Base-by-base conservation (phyloP, 108 stramenopile species). In the Pseudonitzschia multiseries region DNA sequence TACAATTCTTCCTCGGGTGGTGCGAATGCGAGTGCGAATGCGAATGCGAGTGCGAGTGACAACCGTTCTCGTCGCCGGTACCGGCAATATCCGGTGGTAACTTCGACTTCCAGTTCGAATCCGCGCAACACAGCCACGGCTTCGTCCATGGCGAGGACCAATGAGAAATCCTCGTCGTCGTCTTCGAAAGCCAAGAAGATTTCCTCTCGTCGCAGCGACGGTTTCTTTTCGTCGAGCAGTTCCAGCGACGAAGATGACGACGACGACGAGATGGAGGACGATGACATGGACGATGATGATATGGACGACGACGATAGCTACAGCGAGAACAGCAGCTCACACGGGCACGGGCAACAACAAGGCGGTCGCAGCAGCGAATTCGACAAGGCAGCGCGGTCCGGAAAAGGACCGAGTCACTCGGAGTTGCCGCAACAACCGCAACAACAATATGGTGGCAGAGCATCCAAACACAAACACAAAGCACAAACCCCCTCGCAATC, bases 311-410 rank as follows among this genome's bases (percentile, higher is more conserved):
- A 44, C 26, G 46, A 21, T 18, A 52, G 60, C 46, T 15, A 28
- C 29, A 33, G 22, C 42, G 52, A 28, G 26, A 31, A 28, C 33
- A 56, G 28, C 53, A 56, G 24, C 51, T 8, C 20, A 6, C 10
- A 40, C 41, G 2, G 5, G 15, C 20, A n/a, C n/a, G n/a, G 22
- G 4, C 20, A 6, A 17, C 61, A 14, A 33, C 57, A 24, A 15
- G 22, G 57, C 14, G 57, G 57, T n/a, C 27, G 29, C 2, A 72
- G 31, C 22, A 53, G 31, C 50, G 81, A 82, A 63, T 82, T 82
- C 48, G 81, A 82, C 73, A 78, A 75, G 65, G 81, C 81, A 4
- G 27, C 77, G 56, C 59, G 67, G 21, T 48, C 69, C 5, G 79
- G 78, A 18, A 53, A 80, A 20, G 79, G 79, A 46, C 74, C 74